phyloP scores from a whole-genome alignment of 768 basidiomycete species.

The Suillus discolor region DNA sequence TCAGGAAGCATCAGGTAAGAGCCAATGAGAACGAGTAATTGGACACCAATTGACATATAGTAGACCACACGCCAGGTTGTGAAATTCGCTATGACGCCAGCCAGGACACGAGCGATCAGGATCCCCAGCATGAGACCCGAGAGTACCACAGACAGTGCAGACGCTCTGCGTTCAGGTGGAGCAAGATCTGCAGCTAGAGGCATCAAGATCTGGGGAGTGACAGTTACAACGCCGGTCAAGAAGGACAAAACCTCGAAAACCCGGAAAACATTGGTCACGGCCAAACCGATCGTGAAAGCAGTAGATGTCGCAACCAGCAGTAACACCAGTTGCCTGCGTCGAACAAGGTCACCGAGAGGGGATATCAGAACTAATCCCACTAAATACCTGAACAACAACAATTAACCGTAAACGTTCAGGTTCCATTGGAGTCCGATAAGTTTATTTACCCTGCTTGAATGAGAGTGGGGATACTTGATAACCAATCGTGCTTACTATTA shows the following conservation, averaged over 20 bases:
- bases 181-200: constrained; percentile 83
- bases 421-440: neutral
- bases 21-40: constrained; percentile 56
- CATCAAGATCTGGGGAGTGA: constrained; percentile 75
- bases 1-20: constrained; percentile 76
- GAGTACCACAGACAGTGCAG: constrained; percentile 75
- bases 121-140: constrained; percentile 72
- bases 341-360: constrained; percentile 83
- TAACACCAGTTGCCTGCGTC: constrained; percentile 71
- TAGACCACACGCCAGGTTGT: constrained; percentile 75
- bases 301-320: constrained; percentile 54
- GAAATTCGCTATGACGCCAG: constrained; percentile 76
- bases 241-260: constrained; percentile 72
- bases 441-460: constrained; percentile 62
- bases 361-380: constrained; percentile 73
- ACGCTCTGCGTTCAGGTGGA: constrained; percentile 68
- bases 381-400: constrained; percentile 54
- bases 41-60: constrained; percentile 75
- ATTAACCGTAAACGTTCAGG: constrained; percentile 1
- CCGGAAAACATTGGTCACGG: constrained; percentile 57
- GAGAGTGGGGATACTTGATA: constrained; percentile 59
- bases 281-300: constrained; percentile 69
- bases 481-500: constrained; percentile 16
- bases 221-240: constrained; percentile 70
- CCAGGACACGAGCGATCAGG: constrained; percentile 71